Base-by-base conservation (phyloP, 768 basidiomycete genomes). In the Hypsizygus marmoreus region DNA sequence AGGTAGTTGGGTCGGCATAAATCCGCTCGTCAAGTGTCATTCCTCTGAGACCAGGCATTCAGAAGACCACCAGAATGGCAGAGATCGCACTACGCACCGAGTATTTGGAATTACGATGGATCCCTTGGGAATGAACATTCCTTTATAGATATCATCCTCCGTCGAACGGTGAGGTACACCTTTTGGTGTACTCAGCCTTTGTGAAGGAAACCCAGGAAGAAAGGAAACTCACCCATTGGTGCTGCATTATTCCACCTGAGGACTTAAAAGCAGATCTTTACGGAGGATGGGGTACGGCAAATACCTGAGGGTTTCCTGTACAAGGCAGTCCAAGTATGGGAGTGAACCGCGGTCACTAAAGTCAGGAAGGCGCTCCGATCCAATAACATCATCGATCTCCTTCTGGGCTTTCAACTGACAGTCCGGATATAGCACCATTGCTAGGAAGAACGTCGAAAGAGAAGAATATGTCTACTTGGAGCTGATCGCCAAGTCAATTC, bases 361-460 rank as follows among this genome's bases (percentile, higher is more conserved):
- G 3, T 57, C 58, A 1, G 75, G 76, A 6, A 76, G 57, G 3
- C 73, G 60, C 16, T 53, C 60, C 2, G 33, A 17, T 10, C 67
- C 70, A 9, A 75, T 49, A 4, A 75, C 61, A 1, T 38, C 20
- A 50, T 77, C 75, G 10, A 78, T 60, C 50, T 76, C 74, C 4
- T 57, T 60, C 42, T 74, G 76, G 0, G 72, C 73, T 38, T 55
- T 65, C 6, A 33, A 45, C 44, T 69, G 70, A 10, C 61, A 53
- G 10, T 67, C 60, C 1, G 74, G 74, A 45, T 72, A 52, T 7
- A 63, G 50, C 4, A 67, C 56, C 68, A 77, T 69, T 1, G 68
- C 66, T 11, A 74, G 59, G 32, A 75, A 45, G 50, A 76, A 71
- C 2, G 61, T 49, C 9, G 53, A 48, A 1, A 72, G 36, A 1